Evolutionary conservation across 495 filamentous ascomycete species (phyloP).

Genomic region (Xylaria scruposa): DNA sequence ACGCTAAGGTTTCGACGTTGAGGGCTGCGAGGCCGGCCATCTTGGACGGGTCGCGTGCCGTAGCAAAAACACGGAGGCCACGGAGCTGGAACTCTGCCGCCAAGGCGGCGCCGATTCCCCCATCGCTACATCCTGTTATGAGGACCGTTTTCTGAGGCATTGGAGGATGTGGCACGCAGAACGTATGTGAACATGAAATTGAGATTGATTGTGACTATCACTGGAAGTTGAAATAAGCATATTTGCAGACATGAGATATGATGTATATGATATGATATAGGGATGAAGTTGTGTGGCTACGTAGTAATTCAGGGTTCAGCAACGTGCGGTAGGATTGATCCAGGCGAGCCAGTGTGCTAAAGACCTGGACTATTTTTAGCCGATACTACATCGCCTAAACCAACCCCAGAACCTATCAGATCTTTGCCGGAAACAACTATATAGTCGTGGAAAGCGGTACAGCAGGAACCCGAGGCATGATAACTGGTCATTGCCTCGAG

Average conservation of each 20-base stretch:
- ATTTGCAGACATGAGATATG: not conserved
- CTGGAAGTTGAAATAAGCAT: not conserved
- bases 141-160: slow-evolving; percentile 47
- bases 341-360: not conserved
- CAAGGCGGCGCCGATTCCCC: slow-evolving; percentile 62
- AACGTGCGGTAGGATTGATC: not conserved
- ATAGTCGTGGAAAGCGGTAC: not conserved
- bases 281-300: not conserved
- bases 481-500: not conserved
- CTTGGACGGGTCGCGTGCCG: slow-evolving; percentile 54
- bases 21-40: slow-evolving; percentile 44
- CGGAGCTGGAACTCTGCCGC: slow-evolving; percentile 56
- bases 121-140: slow-evolving; percentile 58
- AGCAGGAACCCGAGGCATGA: not conserved
- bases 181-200: not conserved
- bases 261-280: not conserved
- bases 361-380: not conserved
- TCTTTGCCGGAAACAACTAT: not conserved
- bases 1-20: slow-evolving; percentile 53
- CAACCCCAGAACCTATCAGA: too few relatives aligned
- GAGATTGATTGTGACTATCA: not conserved
- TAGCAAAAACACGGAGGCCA: slow-evolving; percentile 64
- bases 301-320: not conserved
- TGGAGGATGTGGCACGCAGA: not conserved
- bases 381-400: not conserved